Base-by-base conservation (phyloP, 306 rosid species). In the Alnus rubra region DNA sequence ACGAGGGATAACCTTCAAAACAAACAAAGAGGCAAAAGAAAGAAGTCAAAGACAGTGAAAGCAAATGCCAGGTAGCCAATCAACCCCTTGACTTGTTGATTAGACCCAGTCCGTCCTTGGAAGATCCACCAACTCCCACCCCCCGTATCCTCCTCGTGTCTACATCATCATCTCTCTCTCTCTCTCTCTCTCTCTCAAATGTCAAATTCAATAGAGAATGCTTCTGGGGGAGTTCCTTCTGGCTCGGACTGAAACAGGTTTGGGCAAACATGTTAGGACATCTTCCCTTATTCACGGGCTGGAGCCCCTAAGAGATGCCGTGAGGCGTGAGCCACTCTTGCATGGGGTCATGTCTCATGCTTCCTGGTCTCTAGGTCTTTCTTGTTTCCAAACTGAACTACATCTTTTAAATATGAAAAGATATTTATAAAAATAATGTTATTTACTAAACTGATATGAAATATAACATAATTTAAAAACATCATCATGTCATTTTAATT, bases 1-100 rank as follows among this genome's bases (percentile, higher is more conserved):
- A 88, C 87, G 88, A 82, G 87, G 78, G 74, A 28, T 31, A 42
- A 35, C 82, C 83, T 63, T 48, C 75, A 56, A 72, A 33, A 69
- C 82, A 51, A 78, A 83, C 33, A 78, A 55, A 76, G 79, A 76
- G 60, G 73, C 76, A 77, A 48, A 7, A 7, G 13, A 30, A 23
- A 45, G 30, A 28, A 48, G 31, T 11, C 53, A 50, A 23, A 54
- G n/a, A 54, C 1, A 28, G 19, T 30, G 55, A 18, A 28, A 5
- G 4, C 12, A 5, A 37, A 7, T 15, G 28, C 3, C 7, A 77
- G 75, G 30, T 67, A 56, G 55, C 16, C 60, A 47, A 42, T 42
- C 69, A 47, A 68, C 42, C 69, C 23, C 62, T 80, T 87, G 83
- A 77, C 85, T 60, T 33, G 76, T 3, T 71, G 83, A 80, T 77